Evolutionary conservation across 2,329 filamentous ascomycete genomes (phyloP), one percentile per base, ranked within the genome.

Genomic region (Xylaria sp.): DNA sequence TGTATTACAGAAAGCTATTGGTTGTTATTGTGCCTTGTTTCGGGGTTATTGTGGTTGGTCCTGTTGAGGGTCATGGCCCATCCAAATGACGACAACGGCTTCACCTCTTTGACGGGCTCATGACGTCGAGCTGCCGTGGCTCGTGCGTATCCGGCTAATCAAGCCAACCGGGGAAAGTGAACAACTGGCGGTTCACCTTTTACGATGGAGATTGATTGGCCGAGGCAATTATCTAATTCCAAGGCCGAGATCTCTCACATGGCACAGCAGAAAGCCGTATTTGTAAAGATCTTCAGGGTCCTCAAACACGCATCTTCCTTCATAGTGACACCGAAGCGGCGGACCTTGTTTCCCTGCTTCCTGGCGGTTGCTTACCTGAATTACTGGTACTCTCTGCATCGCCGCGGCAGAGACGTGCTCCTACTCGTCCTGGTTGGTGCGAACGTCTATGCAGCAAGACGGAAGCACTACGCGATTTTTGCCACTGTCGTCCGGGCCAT

Each of bases 231-330:
- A 18, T 25, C 28, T 15, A 9, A 20, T 52, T 55, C 37, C 62
- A 72, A 28, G 59, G 70, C 69, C 70, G 72, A 73, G 73, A 73
- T 71, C 39, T 68, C 55, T 68, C 68, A 48, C 73, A 76, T 73
- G 70, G 72, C 70, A 73, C 72, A 69, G 34, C n/a, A 52, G 37
- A 64, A 52, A 37, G 70, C 69, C 73, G 72, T 68, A 68, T 74
- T 68, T 54, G 73, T 51, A 65, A n/a, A 48, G 73, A 77, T 76
- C 75, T 74, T 76, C 74, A 76, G 74, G 75, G 74, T 76, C 74
- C 73, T 74, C 69, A 23, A 54, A 65, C 66, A 68, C 63, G 68
- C 69, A 66, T 62, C 57, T 69, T 57, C 39, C 68, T 70, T 34
- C 46, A 39, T 55, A 34, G 59, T 37, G 32, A 2, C 52, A 32